Conservation (phyloP, 345 rosid genomes). For the Aquilaria sinensis region DNA sequence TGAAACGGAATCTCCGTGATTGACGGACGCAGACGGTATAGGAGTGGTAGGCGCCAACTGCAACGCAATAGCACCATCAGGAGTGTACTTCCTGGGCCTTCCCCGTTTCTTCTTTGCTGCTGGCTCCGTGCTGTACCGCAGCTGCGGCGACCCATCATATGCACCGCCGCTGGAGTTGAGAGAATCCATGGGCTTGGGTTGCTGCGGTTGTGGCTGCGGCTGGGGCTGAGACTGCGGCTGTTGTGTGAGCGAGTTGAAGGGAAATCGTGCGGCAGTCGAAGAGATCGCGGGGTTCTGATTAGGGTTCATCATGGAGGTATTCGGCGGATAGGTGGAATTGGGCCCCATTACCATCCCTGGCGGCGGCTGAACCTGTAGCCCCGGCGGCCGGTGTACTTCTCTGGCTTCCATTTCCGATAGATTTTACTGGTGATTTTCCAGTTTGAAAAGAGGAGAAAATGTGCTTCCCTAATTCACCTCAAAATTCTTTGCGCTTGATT, state of each 20-base stretch:
- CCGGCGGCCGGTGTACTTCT: constrained; percentile 32
- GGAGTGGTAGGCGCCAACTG: constrained; percentile 63
- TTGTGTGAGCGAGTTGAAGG: constrained; percentile 27
- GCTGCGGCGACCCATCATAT: constrained; percentile 56
- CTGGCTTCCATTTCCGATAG: constrained; percentile 40
- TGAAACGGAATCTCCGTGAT: constrained; percentile 27
- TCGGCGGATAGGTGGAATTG: constrained; percentile 27
- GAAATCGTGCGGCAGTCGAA: constrained; percentile 21
- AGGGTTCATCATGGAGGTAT: constrained; percentile 17
- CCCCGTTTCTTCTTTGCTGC: constrained; percentile 77
- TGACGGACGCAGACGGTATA: constrained; percentile 43
- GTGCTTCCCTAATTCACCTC: background rate
- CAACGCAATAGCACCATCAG: constrained; percentile 81
- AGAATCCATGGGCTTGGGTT: constrained; percentile 29
- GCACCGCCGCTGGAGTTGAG: constrained; percentile 24
- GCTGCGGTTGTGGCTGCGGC: constrained; percentile 24
- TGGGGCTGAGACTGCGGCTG: constrained; percentile 30
- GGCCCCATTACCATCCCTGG: constrained; percentile 21
- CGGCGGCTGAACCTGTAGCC: constrained; percentile 13
- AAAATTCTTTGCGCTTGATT: background rate
- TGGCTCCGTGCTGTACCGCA: constrained; percentile 44
- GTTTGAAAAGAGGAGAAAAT: background rate
- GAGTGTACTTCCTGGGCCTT: constrained; percentile 78
- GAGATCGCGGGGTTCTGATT: constrained; percentile 18
- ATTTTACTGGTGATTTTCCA: background rate